phyloP scores from a whole-genome alignment of 2,329 filamentous ascomycete genomes.

The Rachicladosporium sp. region DNA sequence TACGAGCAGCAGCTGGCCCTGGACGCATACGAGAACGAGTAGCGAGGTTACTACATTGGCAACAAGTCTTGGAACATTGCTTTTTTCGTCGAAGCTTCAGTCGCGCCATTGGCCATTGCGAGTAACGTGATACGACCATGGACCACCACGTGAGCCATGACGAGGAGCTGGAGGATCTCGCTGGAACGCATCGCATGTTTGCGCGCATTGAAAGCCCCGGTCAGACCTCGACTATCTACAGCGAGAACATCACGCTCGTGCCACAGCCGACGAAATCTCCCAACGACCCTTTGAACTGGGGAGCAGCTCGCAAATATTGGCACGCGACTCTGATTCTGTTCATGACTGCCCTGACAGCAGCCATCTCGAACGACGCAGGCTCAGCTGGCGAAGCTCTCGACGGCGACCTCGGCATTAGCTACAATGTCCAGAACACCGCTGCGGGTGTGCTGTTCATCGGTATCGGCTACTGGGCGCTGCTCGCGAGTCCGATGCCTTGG shows the following conservation, averaged over 20 bases:
- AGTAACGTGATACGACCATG: too few relatives aligned
- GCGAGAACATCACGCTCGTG: constrained; percentile 3
- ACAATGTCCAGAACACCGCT: constrained; percentile 28
- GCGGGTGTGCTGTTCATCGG: constrained; percentile 34
- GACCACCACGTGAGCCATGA: too few relatives aligned
- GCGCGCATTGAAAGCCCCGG: too few relatives aligned
- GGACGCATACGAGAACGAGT: too few relatives aligned
- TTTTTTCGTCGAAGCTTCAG: too few relatives aligned
- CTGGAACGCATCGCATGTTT: too few relatives aligned
- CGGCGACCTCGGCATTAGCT: constrained; percentile 29
- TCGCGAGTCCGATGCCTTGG: constrained; percentile 33
- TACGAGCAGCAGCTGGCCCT: too few relatives aligned
- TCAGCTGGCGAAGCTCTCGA: constrained; percentile 24
- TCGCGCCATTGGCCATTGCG: too few relatives aligned
- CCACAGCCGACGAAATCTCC: constrained; percentile 15
- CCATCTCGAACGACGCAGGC: constrained; percentile 6
- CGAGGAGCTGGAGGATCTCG: too few relatives aligned
- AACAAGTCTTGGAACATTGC: too few relatives aligned
- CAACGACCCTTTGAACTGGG: constrained; percentile 19
- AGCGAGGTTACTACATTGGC: too few relatives aligned
- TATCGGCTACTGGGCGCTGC: constrained; percentile 32
- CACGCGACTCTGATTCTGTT: constrained; percentile 27
- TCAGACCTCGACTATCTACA: too few relatives aligned
- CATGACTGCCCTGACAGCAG: constrained; percentile 30
- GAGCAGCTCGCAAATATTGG: constrained; percentile 9